These are phyloP conservation scores for Dactylellina parvicollis DNA, from an alignment of 2,329 filamentous ascomycete genomes.

Conservation along the genomic window DNA sequence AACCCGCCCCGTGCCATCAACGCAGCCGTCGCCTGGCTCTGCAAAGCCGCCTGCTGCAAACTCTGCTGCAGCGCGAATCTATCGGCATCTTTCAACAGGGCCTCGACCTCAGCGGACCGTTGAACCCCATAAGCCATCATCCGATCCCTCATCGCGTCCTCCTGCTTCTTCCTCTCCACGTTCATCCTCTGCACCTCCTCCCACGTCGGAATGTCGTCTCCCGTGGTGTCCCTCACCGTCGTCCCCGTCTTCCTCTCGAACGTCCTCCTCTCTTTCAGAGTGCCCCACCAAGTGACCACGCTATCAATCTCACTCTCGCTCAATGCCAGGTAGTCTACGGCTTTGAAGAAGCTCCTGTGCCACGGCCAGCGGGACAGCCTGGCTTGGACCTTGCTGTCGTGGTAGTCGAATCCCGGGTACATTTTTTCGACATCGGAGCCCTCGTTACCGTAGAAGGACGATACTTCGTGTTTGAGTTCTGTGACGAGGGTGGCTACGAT, in stretches of 20 bases:
- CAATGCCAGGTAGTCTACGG: constrained; percentile 56
- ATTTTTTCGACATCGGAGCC: constrained; percentile 55
- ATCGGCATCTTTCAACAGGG: constrained; percentile 40
- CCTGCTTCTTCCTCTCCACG: constrained; percentile 21
- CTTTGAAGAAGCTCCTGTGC: constrained; percentile 55
- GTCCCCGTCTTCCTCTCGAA: constrained; percentile 38
- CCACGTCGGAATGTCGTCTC: constrained; percentile 53
- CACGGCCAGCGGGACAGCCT: constrained; percentile 55
- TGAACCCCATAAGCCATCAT: constrained; percentile 30
- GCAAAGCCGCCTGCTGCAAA: constrained; percentile 25
- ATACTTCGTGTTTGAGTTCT: constrained; percentile 56
- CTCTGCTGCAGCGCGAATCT: constrained; percentile 31
- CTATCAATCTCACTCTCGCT: constrained; percentile 56
- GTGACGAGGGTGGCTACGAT: constrained; percentile 54
- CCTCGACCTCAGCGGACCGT: constrained; percentile 40
- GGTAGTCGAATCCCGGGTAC: constrained; percentile 57
- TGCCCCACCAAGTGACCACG: constrained; percentile 57
- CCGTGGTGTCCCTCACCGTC: constrained; percentile 42
- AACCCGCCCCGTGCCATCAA: constrained; percentile 18
- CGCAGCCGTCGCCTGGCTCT: constrained; percentile 20
- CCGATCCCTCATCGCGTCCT: constrained; percentile 20
- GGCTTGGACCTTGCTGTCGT: constrained; percentile 52
- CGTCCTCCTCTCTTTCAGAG: constrained; percentile 43
- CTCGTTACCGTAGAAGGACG: constrained; percentile 56
- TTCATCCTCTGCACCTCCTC: constrained; percentile 48